Evolutionary conservation across 139 green algal species (phyloP).

Genomic region (Volvox africanus): DNA sequence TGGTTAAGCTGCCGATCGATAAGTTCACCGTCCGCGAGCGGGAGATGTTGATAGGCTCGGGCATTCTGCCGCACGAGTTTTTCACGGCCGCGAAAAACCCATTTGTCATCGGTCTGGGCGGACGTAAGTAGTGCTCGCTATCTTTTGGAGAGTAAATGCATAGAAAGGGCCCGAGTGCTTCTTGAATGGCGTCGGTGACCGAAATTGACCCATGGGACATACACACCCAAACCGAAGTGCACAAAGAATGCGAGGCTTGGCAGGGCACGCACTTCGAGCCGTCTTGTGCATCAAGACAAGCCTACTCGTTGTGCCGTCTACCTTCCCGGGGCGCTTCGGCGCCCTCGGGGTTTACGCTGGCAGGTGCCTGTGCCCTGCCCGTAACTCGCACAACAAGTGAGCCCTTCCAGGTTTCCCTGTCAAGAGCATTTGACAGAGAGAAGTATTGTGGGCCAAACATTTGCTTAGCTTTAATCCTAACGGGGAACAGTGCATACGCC

Average conservation of each 20-base stretch:
- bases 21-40: slow-evolving; percentile 91
- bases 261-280: slow-evolving; percentile 11
- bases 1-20: slow-evolving; percentile 82
- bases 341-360: background rate
- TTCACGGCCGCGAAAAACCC: slow-evolving; percentile 73
- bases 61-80: slow-evolving; percentile 77
- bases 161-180: too few relatives aligned
- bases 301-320: slow-evolving; percentile 35
- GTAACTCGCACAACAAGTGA: slow-evolving; percentile 41
- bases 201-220: background rate
- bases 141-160: background rate
- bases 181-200: too few relatives aligned
- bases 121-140: slow-evolving; percentile 53
- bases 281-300: background rate
- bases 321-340: background rate
- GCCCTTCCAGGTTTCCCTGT: slow-evolving; percentile 50
- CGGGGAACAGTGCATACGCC: too few relatives aligned
- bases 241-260: background rate
- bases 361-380: background rate
- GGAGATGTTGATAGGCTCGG: slow-evolving; percentile 88
- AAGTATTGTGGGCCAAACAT: slow-evolving; percentile 52
- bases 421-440: slow-evolving; percentile 44
- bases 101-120: slow-evolving; percentile 68
- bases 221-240: background rate
- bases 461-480: too few relatives aligned